Evolutionary conservation across 352 stramenopile species (phyloP).

Genomic region (Pythium aphanidermatum): DNA sequence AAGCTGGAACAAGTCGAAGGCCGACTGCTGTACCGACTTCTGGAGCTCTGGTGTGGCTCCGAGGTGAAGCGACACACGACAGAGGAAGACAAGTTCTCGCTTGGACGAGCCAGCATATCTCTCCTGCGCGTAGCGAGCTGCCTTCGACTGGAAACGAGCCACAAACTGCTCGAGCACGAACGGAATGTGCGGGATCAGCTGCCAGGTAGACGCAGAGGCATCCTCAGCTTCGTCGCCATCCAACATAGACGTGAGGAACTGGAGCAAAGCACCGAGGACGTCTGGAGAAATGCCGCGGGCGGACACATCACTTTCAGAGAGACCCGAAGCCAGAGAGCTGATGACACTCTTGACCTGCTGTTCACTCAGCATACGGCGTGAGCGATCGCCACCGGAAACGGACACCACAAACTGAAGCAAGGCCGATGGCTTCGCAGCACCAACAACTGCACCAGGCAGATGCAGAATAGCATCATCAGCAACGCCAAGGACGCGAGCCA

Average conservation of each 20-base stretch:
- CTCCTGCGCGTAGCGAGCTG: slow-evolving; percentile 64
- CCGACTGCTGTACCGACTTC: slow-evolving; percentile 29
- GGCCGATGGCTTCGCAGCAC: slow-evolving; percentile 67
- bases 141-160: slow-evolving; percentile 73
- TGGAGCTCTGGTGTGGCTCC: slow-evolving; percentile 20
- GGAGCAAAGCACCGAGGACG: slow-evolving; percentile 61
- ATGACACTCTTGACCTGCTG: slow-evolving; percentile 46
- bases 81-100: slow-evolving; percentile 78
- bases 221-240: slow-evolving; percentile 55
- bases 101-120: slow-evolving; percentile 74
- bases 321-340: slow-evolving; percentile 55
- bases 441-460: slow-evolving; percentile 63
- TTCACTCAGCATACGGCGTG: slow-evolving; percentile 32
- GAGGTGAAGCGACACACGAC: slow-evolving; percentile 64
- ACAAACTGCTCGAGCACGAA: slow-evolving; percentile 81
- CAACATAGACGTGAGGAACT: slow-evolving; percentile 76
- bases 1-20: slow-evolving; percentile 80
- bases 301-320: slow-evolving; percentile 23
- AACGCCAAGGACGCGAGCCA: slow-evolving; percentile 36
- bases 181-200: slow-evolving; percentile 67
- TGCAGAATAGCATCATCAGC: slow-evolving; percentile 55
- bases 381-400: slow-evolving; percentile 35
- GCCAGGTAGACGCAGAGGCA: slow-evolving; percentile 1
- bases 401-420: slow-evolving; percentile 71
- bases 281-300: slow-evolving; percentile 51